Evolutionary conservation across 176 grass and related monocot genomes (phyloP).

Genomic region (Aegilops bicornis): DNA sequence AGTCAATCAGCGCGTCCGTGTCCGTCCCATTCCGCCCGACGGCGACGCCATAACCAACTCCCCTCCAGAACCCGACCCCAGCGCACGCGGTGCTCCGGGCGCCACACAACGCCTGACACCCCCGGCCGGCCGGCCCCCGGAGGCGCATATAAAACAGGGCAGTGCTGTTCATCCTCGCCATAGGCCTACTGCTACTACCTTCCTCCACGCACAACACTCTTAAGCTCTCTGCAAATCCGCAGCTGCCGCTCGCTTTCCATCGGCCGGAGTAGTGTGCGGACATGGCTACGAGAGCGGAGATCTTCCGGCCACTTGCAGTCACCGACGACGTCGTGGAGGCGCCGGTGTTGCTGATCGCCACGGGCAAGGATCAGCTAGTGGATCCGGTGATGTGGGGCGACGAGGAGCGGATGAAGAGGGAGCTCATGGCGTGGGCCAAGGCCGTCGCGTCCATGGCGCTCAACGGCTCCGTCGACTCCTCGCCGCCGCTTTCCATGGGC

Average conservation of each 20-base stretch:
- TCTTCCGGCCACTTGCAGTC: neutral
- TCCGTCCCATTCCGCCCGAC: neutral
- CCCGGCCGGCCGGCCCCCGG: neutral
- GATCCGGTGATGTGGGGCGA: slow-evolving; percentile 46
- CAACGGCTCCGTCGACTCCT: neutral
- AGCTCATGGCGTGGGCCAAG: slow-evolving; percentile 64
- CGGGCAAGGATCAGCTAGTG: neutral
- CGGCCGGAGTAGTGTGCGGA: neutral
- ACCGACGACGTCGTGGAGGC: neutral
- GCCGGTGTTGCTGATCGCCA: neutral
- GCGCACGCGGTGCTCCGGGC: neutral
- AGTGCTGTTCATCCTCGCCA: neutral
- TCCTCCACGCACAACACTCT: neutral
- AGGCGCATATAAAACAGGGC: neutral
- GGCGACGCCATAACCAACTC: neutral
- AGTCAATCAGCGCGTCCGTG: neutral
- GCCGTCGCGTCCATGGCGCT: slow-evolving; percentile 52
- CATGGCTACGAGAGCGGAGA: slow-evolving; percentile 4
- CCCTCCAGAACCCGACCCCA: too few species aligned
- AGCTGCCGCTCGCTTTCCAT: neutral
- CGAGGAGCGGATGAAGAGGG: slow-evolving; percentile 59
- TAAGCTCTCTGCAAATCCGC: neutral
- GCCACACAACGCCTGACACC: neutral
- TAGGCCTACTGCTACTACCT: neutral
- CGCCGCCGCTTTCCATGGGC: neutral